Percentiles rank a stretch among this genome's conserved stretches.
These are phyloP conservation scores for Croton setiger DNA, from an alignment of 441 rosid genomes.

Conservation along the genomic window DNA sequence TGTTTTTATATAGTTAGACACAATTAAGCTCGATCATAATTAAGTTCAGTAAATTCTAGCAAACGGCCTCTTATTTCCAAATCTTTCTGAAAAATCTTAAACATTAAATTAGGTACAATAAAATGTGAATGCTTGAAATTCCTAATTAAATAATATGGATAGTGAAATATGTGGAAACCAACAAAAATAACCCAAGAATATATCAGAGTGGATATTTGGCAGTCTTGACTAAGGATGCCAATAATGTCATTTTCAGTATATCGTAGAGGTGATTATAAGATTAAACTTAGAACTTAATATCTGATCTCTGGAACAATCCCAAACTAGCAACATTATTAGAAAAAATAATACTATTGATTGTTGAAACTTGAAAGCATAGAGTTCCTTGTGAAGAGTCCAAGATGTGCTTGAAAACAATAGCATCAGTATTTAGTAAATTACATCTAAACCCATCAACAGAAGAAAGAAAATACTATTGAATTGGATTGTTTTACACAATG, in stretches of 20 bases:
- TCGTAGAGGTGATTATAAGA: too few relatives aligned
- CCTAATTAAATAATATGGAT: too few relatives aligned
- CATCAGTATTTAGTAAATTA: neutral
- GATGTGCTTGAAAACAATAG: neutral
- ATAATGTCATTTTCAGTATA: too few relatives aligned
- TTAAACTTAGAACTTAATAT: too few relatives aligned
- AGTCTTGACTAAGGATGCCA: too few relatives aligned
- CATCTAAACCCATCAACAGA: neutral
- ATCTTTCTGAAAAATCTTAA: neutral
- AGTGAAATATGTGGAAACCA: neutral
- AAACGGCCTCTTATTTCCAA: neutral
- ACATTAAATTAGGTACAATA: neutral
- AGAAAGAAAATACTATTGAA: neutral
- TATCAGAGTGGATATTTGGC: too few relatives aligned
- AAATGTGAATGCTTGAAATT: too few relatives aligned
- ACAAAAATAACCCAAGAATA: too few relatives aligned
- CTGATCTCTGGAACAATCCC: too few relatives aligned
- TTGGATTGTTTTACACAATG: too few relatives aligned
- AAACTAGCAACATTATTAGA: too few relatives aligned
- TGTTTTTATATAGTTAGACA: neutral
- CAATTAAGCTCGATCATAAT: neutral
- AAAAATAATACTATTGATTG: too few relatives aligned
- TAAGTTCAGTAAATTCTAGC: neutral
- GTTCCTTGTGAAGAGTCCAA: neutral
- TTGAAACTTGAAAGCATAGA: neutral